Conservation (phyloP, 176 grass and related monocot genomes). For the Sorghum bicolor region Sorghum_bicolor_NCBIv3 NC_012870.2:11711501-11712000, state of each 20-base stretch:
- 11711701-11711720: neutral
- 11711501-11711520: neutral
- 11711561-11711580: neutral
- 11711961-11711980: too few species aligned
- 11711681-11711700: neutral
- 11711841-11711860: neutral
- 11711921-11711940: too few species aligned
- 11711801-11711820: neutral
- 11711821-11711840: neutral
- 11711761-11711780: neutral
- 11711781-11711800: neutral
- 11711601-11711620: neutral
- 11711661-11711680: neutral
- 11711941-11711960: too few species aligned
- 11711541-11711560: neutral
- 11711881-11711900: too few species aligned
- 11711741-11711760: neutral
- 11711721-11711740: too few species aligned
- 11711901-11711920: too few species aligned
- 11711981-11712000: too few species aligned
- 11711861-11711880: too few species aligned
- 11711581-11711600: neutral
- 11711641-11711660: neutral
- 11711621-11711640: neutral
- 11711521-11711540: neutral